Evolutionary conservation across 2,329 filamentous ascomycete species (phyloP), one percentile per base, ranked within the genome.

Genomic region (Pyrenophora tritici-repentis): DNA sequence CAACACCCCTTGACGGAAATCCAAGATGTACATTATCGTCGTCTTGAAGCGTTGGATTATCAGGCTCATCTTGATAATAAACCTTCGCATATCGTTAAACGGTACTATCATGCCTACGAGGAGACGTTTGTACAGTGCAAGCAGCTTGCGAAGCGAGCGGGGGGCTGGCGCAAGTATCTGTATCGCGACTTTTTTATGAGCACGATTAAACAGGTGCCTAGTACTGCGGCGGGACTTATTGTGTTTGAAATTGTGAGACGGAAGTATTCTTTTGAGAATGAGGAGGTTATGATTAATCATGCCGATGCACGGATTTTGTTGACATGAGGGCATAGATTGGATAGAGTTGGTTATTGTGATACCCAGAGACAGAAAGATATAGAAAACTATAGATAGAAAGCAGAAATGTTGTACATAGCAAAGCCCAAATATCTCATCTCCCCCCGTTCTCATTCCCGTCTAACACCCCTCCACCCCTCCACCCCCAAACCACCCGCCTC

Each of bases 181-280:
- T 92, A 88, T 66, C 78, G 83, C 4, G 87, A 85, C 10, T 91
- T 91, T 68, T 85, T 87, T 79, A 83, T 83, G 81, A 86, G 82
- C 46, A 88, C 88, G 0, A 81, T 91, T 44, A 78, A 86, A 4
- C 88, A 91, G 72, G 86, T 90, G 2, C 89, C 89, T 0, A 89
- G 87, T 67, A 91, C 89, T 2, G 88, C 86, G 53, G 88, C 88
- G 0, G 89, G 88, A 0, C 69, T 92, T 52, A 89, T 92, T 59
- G 89, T 90, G 16, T 92, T 92, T 68, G 89, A 92, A 73, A 68
- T 92, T 37, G 84, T 91, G 32, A 78, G 89, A 49, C 78, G 88
- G 31, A 90, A 89, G 73, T 91, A 90, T 61, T 86, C 86, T 1
- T 78, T 83, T 81, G 62, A 85, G 85, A 56, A 80, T 79, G 59